Evolutionary conservation across 805 yeast genomes (phyloP).

Genomic region (Suhomyces sp.): DNA sequence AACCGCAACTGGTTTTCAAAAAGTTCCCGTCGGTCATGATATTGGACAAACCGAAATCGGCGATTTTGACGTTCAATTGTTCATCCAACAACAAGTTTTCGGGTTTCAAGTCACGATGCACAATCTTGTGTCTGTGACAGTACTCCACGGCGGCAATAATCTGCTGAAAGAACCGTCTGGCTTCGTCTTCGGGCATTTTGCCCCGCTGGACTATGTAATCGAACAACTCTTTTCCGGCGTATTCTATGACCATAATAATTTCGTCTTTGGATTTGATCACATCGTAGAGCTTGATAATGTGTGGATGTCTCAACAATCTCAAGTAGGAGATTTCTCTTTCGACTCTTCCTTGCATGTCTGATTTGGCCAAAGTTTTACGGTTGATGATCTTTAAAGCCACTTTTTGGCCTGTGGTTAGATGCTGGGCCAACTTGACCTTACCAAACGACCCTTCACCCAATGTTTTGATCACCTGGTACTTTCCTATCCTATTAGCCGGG

Average conservation of each 20-base stretch:
- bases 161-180: conserved; percentile 29
- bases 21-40: conserved; percentile 33
- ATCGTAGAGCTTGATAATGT: conserved; percentile 30
- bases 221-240: conserved; percentile 28
- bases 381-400: conserved; percentile 31
- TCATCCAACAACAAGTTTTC: conserved; percentile 47
- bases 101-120: conserved; percentile 82
- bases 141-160: conserved; percentile 31
- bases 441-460: conserved; percentile 32
- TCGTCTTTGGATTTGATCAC: conserved; percentile 30
- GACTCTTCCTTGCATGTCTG: conserved; percentile 30
- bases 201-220: conserved; percentile 30
- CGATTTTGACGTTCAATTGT: conserved; percentile 28
- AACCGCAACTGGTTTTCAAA: conserved; percentile 29
- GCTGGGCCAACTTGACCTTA: conserved; percentile 31
- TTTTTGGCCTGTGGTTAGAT: conserved; percentile 26
- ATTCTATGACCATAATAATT: conserved; percentile 31
- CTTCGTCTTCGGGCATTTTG: conserved; percentile 30
- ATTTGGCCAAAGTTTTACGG: conserved; percentile 28
- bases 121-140: conserved; percentile 31
- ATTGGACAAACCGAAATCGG: conserved; percentile 29
- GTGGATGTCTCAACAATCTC: conserved; percentile 29
- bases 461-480: conserved; percentile 37
- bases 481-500: conserved; percentile 65
- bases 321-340: conserved; percentile 30